Base-by-base conservation (phyloP, 495 filamentous ascomycete species). In the Aspergillus olivimuriae region DNA sequence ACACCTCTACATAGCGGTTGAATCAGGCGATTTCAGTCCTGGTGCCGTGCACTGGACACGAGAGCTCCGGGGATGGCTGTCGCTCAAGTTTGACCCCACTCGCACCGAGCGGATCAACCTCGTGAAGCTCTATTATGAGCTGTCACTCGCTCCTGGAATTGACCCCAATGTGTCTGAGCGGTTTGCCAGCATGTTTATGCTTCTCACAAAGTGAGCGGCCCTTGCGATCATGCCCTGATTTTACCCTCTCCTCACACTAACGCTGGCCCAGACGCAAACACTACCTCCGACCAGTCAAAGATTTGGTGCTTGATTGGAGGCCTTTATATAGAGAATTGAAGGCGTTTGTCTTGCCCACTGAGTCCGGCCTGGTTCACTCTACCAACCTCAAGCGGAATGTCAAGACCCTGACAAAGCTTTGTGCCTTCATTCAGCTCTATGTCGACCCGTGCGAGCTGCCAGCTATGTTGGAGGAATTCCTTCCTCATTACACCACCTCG, bases 251-350 rank as follows among this genome's bases (percentile, higher is more conserved):
- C n/a, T n/a, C n/a, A n/a, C n/a, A n/a, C n/a, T n/a, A n/a, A n/a
- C n/a, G n/a, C n/a, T n/a, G n/a, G n/a, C n/a, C n/a, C n/a, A 94
- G 89, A 70, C 88, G 88, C 56, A 95, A 94, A 63, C 92, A 99
- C 64, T 95, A 96, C 57, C 77, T 99, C 26, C 84, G 83, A 53
- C 86, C 89, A 0, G 82, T 84, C 43, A 84, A 87, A 50, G 94
- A 99, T 53, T 69, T 99, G n/a, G 72, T 72, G 9, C 67, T 99
- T 39, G 89, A 96, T 60, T 99, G 92, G 92, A 80, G 78, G 53
- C 89, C 89, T 30, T 70, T 99, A 16, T 97, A 82, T 78, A 85
- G 87, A 47, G 90, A 97, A 57, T 61, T 97, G 34, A 97, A 95
- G 65, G 71, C 76, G 16, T 79, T 95, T 51, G 89, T 96, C 9